These are phyloP conservation scores for Neonectria magnoliae DNA, from an alignment of 2,329 filamentous ascomycete genomes.

Conservation along the genomic window DNA sequence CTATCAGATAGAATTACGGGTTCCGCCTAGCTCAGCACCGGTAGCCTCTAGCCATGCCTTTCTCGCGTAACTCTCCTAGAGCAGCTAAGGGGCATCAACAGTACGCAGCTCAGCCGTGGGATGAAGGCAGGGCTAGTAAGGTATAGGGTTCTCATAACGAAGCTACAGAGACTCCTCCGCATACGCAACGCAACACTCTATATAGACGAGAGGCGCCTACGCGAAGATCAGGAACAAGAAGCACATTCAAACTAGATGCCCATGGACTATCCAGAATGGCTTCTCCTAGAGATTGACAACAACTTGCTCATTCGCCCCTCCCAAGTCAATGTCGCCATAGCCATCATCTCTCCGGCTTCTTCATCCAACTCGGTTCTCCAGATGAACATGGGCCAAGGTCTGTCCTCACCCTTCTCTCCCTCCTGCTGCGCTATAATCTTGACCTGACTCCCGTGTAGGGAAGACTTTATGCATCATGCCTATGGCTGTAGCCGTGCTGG, in stretches of 20 bases:
- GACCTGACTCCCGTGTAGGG: constrained; percentile 46
- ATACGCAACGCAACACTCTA: constrained; percentile 47
- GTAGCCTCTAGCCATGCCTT: constrained; percentile 57
- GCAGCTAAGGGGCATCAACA: constrained; percentile 50
- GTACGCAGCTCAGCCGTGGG: constrained; percentile 42
- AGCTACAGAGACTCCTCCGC: constrained; percentile 56
- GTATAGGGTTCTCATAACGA: constrained; percentile 56
- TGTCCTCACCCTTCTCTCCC: not conserved
- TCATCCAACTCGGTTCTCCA: constrained; percentile 68
- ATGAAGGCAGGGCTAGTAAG: constrained; percentile 54
- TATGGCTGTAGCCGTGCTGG: constrained; percentile 57
- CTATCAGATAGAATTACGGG: not conserved
- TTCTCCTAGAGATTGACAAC: constrained; percentile 73
- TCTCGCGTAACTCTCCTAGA: constrained; percentile 57
- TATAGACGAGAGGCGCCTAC: constrained; percentile 39
- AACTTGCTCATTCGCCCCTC: constrained; percentile 68
- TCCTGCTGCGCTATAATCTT: not conserved
- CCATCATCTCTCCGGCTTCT: constrained; percentile 65
- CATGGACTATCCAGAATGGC: constrained; percentile 64
- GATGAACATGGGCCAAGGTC: constrained; percentile 72
- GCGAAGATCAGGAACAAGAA: constrained; percentile 56
- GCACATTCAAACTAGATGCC: constrained; percentile 69
- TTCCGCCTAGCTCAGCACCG: constrained; percentile 52
- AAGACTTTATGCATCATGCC: constrained; percentile 69
- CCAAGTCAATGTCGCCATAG: constrained; percentile 69